Base-by-base conservation (phyloP, 768 basidiomycete species). In the Daedaleopsis nitida region DNA sequence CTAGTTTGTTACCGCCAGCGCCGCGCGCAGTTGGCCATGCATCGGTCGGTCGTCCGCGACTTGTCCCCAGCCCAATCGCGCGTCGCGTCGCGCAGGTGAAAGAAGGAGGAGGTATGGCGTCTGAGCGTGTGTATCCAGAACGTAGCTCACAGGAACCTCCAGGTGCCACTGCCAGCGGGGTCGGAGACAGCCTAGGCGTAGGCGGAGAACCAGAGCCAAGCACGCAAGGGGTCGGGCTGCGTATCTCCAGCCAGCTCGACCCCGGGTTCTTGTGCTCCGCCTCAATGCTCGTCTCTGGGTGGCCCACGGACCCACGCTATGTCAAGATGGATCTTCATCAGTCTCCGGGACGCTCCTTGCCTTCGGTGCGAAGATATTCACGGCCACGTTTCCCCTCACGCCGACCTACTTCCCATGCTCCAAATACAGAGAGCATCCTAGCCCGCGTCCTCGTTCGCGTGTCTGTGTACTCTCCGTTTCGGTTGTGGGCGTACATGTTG, bases 281-380 rank as follows among this genome's bases (percentile, higher is more conserved):
- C 45, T 35, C 34, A 52, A 57, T 37, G n/a, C 2, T 11, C 24
- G 24, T 6, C 16, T 11, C 17, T 50, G 24, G 32, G n/a, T 23
- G n/a, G 51, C n/a, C 13, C 14, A 37, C n/a, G 38, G 13, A 53
- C 62, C 53, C 62, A 57, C 58, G 54, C 17, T 7, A 53, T 56
- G 53, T 56, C 55, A 55, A 42, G 45, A 58, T 45, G 23, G 50
- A 64, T 64, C 62, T 63, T 23, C 57, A 62, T 10, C 45, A 57
- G 55, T 47, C 54, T 39, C 57, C 58, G 54, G 17, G 34, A 43
- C 50, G 55, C 48, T 62, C 58, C 53, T 34, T 16, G 50, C 32
- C 49, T 24, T 57, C 62, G 62, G 62, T 11, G 43, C 17, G 32
- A 49, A 43, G 51, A 12, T 53, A 37, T 51, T 48, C 62, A 43